A percentile compares a stretch with the other conserved stretches of the same genome.
Conservation (phyloP, 768 basidiomycete species). For the Megacollybia marginata region DNA sequence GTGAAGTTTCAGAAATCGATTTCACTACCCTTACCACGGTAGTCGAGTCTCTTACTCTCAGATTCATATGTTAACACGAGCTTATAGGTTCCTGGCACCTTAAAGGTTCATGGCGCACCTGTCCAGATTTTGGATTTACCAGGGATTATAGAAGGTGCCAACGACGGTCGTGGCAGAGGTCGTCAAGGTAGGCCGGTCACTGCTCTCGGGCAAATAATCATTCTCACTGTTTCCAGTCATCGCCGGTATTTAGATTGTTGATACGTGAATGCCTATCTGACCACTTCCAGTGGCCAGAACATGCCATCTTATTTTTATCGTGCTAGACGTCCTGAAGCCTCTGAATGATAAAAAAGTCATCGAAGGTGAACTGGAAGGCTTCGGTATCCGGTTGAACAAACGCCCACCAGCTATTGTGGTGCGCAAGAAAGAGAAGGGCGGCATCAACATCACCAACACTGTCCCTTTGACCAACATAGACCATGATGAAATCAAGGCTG, state of each 20-base stretch:
- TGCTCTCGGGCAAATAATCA: background rate
- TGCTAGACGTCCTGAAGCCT: conserved; percentile 97
- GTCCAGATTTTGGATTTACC: conserved; percentile 93
- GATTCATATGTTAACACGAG: background rate
- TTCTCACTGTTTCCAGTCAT: conserved; percentile 41
- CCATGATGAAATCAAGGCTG: conserved; percentile 91
- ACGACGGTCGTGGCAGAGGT: conserved; percentile 93
- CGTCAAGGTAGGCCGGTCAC: conserved; percentile 62
- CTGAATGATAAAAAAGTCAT: conserved; percentile 90
- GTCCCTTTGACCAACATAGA: conserved; percentile 95
- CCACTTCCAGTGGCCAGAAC: conserved; percentile 77
- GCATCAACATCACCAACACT: conserved; percentile 92
- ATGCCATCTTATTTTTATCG: conserved; percentile 97
- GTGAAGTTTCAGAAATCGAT: conserved; percentile 92
- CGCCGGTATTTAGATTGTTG: conserved; percentile 42
- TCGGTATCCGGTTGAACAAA: conserved; percentile 95
- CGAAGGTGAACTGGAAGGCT: conserved; percentile 93
- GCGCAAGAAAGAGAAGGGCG: conserved; percentile 84
- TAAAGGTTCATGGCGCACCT: conserved; percentile 93
- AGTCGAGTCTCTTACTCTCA: conserved; percentile 60
- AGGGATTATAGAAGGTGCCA: conserved; percentile 97
- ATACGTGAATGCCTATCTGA: conserved; percentile 4
- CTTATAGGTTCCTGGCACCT: conserved; percentile 5
- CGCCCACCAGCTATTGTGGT: conserved; percentile 82
- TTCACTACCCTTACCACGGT: conserved; percentile 96